Base-by-base conservation (phyloP, 768 basidiomycete genomes). In the Xerocomellus dryophilus region DNA sequence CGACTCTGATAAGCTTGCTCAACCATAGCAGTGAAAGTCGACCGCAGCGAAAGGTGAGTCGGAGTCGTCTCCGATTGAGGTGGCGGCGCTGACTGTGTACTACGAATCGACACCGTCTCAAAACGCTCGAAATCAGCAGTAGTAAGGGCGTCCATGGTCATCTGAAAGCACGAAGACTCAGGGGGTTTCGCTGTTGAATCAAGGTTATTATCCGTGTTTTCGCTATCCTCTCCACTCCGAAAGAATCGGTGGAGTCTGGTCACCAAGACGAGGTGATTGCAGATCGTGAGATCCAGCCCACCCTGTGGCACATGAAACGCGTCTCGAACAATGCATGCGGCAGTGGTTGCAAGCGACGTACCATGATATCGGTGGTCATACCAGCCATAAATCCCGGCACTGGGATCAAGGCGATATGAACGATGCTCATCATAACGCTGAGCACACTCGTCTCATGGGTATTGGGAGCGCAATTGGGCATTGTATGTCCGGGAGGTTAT, bases 291-390 rank as follows among this genome's bases (percentile, higher is more conserved):
- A 45, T 51, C 44, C 11, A 66, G 18, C 5, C 50, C 53, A 51
- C 58, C 55, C 63, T 66, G 31, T 51, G 5, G 14, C 3, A 20
- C 25, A 25, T 29, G 29, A 59, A 49, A 40, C 44, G 3, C 3
- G 47, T 49, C 36, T 50, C 43, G 23, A 35, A 18, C 4, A 17
- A 27, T 21, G 11, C 15, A 35, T 11, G 11, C 15, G 15, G 7
- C 7, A 40, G 43, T 15, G 5, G 8, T 34, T 9, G 17, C 18
- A 7, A 39, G n/a, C 9, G 14, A 15, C 61, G 7, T 5, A 59
- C 64, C 57, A 63, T 57, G 4, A 64, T 43, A n/a, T 54, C 34
- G 5, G 50, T 54, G 6, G 63, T 62, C 44, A 52, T 59, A n/a
- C 31, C 12, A 9, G 54, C 51, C 34, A 40, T 48, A n/a, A 49